Conservation (phyloP, 2,329 filamentous ascomycete genomes). For the Monilinia laxa region DNA sequence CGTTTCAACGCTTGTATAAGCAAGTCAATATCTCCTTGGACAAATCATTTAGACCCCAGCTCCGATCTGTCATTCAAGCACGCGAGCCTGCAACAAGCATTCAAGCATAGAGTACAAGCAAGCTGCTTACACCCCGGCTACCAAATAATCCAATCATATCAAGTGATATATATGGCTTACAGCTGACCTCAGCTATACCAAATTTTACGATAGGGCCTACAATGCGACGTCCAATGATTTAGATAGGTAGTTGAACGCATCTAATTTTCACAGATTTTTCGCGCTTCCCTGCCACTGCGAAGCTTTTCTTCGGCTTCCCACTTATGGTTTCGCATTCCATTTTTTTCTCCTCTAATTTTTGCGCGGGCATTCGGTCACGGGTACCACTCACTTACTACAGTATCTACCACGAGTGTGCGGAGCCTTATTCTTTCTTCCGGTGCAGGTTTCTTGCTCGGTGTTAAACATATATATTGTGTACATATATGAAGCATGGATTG, state of each 20-base stretch:
- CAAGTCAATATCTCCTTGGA: too few relatives aligned
- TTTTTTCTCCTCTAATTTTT: too few relatives aligned
- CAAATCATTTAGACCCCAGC: neutral
- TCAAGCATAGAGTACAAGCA: neutral
- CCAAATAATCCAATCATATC: neutral
- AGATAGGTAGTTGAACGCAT: neutral
- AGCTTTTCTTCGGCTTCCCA: too few relatives aligned
- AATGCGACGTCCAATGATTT: neutral
- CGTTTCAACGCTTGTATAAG: too few relatives aligned
- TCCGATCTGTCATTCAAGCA: slow-evolving; percentile 7
- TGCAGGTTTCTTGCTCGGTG: neutral
- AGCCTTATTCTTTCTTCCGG: too few relatives aligned
- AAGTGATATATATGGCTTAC: slow-evolving; percentile 11
- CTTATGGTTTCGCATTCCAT: too few relatives aligned
- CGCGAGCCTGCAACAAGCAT: neutral
- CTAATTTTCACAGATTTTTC: neutral
- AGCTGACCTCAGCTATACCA: slow-evolving; percentile 10
- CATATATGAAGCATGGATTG: slow-evolving; percentile 6
- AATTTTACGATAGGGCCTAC: neutral
- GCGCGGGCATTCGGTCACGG: too few relatives aligned
- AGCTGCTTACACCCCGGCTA: neutral
- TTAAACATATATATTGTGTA: neutral
- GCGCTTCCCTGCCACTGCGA: neutral
- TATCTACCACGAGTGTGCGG: too few relatives aligned
- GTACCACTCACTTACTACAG: too few relatives aligned